Evolutionary conservation across 2,329 filamentous ascomycete genomes (phyloP).

Genomic region (Calonectria henricotiae): DNA sequence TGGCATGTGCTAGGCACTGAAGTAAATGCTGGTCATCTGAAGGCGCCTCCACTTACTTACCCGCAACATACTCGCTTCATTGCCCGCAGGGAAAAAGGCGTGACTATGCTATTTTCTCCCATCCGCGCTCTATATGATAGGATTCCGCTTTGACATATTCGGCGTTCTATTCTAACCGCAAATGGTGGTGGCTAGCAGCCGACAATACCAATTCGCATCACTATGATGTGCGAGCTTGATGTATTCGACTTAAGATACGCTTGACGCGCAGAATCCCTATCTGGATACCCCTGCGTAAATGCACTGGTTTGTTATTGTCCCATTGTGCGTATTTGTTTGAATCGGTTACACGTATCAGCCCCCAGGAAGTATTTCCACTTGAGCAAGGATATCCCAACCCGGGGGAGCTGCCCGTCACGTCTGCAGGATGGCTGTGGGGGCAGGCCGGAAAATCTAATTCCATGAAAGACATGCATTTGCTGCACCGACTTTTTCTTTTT

Average conservation of each 20-base stretch:
- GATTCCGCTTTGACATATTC: slow-evolving; percentile 8
- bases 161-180: not conserved
- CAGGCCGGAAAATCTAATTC: slow-evolving; percentile 9
- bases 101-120: not conserved
- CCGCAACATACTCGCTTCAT: not conserved
- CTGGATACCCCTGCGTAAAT: not conserved
- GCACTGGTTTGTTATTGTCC: not conserved
- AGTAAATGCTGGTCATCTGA: slow-evolving; percentile 15
- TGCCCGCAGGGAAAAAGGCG: not conserved
- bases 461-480: slow-evolving; percentile 1
- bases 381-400: slow-evolving; percentile 22
- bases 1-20: not conserved
- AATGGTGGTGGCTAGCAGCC: not conserved
- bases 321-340: not conserved
- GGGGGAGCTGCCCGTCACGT: slow-evolving; percentile 22
- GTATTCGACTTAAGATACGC: not conserved
- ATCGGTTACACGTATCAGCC: slow-evolving; percentile 21
- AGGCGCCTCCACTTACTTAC: slow-evolving; percentile 8
- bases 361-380: not conserved
- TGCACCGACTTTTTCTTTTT: not conserved
- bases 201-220: not conserved
- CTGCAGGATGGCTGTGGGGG: slow-evolving; percentile 16
- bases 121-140: not conserved
- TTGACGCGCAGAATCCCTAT: slow-evolving; percentile 20
- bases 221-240: not conserved